phyloP scores from a whole-genome alignment of 441 rosid species.

The Biscutella laevigata region DNA sequence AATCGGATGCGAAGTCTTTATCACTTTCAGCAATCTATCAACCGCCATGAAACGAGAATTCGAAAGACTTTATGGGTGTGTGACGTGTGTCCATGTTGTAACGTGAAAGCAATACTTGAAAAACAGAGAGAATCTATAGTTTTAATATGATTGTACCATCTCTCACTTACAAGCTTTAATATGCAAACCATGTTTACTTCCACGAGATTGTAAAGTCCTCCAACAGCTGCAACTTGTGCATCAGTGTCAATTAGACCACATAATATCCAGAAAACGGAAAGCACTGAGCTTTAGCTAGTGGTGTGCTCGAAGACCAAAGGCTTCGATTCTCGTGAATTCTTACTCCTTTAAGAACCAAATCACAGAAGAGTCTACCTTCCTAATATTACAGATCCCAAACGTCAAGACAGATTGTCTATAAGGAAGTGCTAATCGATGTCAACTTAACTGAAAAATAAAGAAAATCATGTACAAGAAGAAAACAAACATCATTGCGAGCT shows the following conservation, averaged over 20 bases:
- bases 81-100: too few relatives aligned
- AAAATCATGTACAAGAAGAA: too few relatives aligned
- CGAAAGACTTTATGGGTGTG: too few relatives aligned
- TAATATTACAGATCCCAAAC: background rate
- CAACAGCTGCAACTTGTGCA: conserved; percentile 93
- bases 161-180: conserved; percentile 84
- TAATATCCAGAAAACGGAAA: background rate
- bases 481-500: conserved; percentile 11
- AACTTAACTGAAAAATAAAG: too few relatives aligned
- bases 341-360: background rate
- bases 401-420: background rate
- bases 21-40: conserved; percentile 81
- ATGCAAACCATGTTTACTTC: conserved; percentile 93
- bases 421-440: background rate
- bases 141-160: conserved; percentile 71
- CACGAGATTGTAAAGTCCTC: conserved; percentile 87
- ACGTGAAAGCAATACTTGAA: background rate
- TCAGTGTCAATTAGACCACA: too few relatives aligned
- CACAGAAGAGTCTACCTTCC: background rate
- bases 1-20: conserved; percentile 74
- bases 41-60: conserved; percentile 88
- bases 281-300: background rate
- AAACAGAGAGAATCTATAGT: background rate
- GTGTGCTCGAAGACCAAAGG: background rate
- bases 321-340: background rate